phyloP scores from a whole-genome alignment of 176 grass and related monocot genomes.

The Zizania latifolia region DNA sequence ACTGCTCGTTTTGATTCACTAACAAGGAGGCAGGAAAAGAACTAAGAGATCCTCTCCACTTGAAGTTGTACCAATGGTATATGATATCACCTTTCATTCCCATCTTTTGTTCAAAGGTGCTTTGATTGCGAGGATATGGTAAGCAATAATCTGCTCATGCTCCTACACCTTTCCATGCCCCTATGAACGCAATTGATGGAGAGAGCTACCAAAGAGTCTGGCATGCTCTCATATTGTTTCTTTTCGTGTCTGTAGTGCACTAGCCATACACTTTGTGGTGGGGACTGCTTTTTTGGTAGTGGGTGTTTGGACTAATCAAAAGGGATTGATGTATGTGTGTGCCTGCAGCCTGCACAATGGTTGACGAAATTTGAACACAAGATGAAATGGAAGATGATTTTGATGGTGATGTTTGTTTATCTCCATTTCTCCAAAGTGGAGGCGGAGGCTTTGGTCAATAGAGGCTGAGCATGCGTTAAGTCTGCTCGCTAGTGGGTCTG shows the following conservation, averaged over 20 bases:
- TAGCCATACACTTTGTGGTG: conserved; percentile 78
- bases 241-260: conserved; percentile 81
- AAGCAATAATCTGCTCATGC: conserved; percentile 64
- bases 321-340: conserved; percentile 53
- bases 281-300: conserved; percentile 58
- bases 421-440: conserved; percentile 48
- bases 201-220: conserved; percentile 54
- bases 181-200: conserved; percentile 56
- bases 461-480: conserved; percentile 52
- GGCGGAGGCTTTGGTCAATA: conserved; percentile 39
- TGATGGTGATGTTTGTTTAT: conserved; percentile 50
- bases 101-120: conserved; percentile 69
- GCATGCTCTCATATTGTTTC: conserved; percentile 53
- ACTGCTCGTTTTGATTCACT: conserved; percentile 34
- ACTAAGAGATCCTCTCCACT: conserved; percentile 63
- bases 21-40: conserved; percentile 59
- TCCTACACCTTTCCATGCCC: conserved; percentile 58
- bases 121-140: conserved; percentile 67
- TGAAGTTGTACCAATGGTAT: conserved; percentile 58
- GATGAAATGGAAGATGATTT: conserved; percentile 61
- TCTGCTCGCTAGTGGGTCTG: conserved; percentile 54
- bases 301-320: conserved; percentile 75
- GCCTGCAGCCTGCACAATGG: conserved; percentile 50
- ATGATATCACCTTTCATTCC: conserved; percentile 59
- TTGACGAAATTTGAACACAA: conserved; percentile 60